Evolutionary conservation across 2,329 filamentous ascomycete genomes (phyloP), one percentile per base, ranked within the genome.

Genomic region (Pseudopyricularia cyperi): DNA sequence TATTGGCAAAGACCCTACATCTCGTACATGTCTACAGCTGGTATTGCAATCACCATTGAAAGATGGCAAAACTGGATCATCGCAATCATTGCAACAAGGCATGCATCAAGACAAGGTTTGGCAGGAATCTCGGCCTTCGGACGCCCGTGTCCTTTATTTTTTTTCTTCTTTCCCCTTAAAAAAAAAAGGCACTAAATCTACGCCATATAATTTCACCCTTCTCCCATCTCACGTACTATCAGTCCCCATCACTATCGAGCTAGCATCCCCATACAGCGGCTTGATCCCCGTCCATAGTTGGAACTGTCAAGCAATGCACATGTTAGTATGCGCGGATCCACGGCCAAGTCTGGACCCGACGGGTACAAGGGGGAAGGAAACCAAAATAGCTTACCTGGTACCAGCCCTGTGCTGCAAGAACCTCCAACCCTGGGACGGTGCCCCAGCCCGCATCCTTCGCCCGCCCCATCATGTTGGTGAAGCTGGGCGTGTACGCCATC

Each of bases 401-500:
- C 72, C 79, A 83, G n/a, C 80, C 93, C 68, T 98, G 93, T 5
- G 87, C 88, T 55, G 89, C 82, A 52, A 98, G 73, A 30, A 93
- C 89, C 66, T 98, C 93, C 37, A 96, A 68, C 0, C 93, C 93
- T 7, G 89, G 83, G 56, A 97, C 84, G 2, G 85, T 89, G 52
- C 71, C 76, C 93, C 93, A 98, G 3, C 84, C 83, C 12, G 79
- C 78, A 58, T 85, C 78, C 59, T 82, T 75, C 2, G 90, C 91
- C 63, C 96, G 71, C 63, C 86, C 77, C 82, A 97, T 96, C 58
- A 95, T 68, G 7, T 84, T 79, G 4, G 93, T 98, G 51, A 87
- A 77, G 0, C 78, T 73, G 19, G 93, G 93, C 67, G 91, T 94
- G 68, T 98, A 98, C 2, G 93, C 91, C 90, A 98, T 95, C 67